Conservation (phyloP, 495 filamentous ascomycete species). For the Platismatia glauca region DNA sequence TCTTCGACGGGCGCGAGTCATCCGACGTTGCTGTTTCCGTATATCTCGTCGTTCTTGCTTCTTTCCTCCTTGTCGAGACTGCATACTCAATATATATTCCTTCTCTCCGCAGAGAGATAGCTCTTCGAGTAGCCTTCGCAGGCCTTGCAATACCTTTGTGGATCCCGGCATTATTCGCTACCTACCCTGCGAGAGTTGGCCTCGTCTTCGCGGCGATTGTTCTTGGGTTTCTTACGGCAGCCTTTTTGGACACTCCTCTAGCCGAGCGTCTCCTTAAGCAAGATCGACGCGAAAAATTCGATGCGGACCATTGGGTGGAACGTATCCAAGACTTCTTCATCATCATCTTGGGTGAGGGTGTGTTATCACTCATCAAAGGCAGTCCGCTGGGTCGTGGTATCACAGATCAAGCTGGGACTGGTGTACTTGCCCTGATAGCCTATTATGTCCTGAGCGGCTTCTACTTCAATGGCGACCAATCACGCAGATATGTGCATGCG, state of each 20-base stretch:
- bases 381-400: conserved; percentile 26
- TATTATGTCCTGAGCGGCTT: conserved; percentile 25
- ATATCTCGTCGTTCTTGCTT: conserved; percentile 10
- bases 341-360: conserved; percentile 41
- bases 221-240: conserved; percentile 22
- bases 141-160: conserved; percentile 32
- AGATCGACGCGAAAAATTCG: conserved; percentile 33
- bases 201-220: conserved; percentile 25
- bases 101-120: conserved; percentile 32
- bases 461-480: conserved; percentile 28
- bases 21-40: conserved; percentile 21
- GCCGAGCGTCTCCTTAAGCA: conserved; percentile 32
- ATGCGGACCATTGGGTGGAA: conserved; percentile 41
- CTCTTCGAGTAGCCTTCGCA: conserved; percentile 31
- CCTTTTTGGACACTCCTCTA: conserved; percentile 19
- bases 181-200: background rate
- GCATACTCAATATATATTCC: conserved; percentile 18
- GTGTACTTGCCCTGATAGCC: conserved; percentile 20
- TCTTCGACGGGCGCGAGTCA: conserved; percentile 33
- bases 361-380: conserved; percentile 37
- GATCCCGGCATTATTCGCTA: conserved; percentile 32
- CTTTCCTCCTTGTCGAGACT: conserved; percentile 11
- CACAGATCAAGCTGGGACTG: conserved; percentile 19
- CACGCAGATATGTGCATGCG: conserved; percentile 25
- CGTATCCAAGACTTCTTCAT: conserved; percentile 43